These are phyloP conservation scores for Artomyces pyxidatus DNA, from an alignment of 768 basidiomycete genomes.

Conservation along the genomic window DNA sequence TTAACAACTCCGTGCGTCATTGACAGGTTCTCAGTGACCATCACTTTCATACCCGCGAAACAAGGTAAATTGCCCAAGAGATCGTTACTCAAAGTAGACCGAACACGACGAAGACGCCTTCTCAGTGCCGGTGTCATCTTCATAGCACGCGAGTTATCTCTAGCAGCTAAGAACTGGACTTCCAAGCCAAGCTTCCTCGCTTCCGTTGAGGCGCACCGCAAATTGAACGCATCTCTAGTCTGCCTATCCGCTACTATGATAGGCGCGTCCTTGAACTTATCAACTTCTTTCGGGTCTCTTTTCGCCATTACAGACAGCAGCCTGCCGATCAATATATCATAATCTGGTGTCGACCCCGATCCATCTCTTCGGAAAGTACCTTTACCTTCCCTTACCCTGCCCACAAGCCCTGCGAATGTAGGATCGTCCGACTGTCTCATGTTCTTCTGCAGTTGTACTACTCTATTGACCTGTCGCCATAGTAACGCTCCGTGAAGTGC, in stretches of 20 bases:
- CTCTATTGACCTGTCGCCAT: not conserved
- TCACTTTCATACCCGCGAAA: constrained; percentile 18
- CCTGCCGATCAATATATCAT: not conserved
- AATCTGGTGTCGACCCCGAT: no score
- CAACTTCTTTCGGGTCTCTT: not conserved
- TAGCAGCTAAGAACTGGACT: no score
- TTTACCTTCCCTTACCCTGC: not conserved
- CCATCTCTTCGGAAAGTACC: not conserved
- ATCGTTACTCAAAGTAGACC: not conserved
- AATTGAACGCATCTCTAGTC: not conserved
- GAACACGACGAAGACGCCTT: no score
- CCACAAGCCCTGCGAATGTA: not conserved
- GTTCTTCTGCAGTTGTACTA: not conserved
- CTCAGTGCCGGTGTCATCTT: no score
- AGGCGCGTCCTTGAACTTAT: not conserved
- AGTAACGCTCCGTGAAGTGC: not conserved
- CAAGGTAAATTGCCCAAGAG: constrained; percentile 7
- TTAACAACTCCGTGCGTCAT: constrained; percentile 12
- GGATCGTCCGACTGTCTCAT: not conserved
- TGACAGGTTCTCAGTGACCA: constrained; percentile 14
- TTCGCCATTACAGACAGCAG: not conserved
- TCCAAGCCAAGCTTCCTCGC: no score
- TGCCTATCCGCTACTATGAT: not conserved
- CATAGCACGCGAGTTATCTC: no score
- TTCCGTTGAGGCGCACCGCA: no score